These are phyloP conservation scores for Dichotomocladium elegans DNA, from an alignment of 371 early-diverging fungal species.

Conservation along the genomic window DNA sequence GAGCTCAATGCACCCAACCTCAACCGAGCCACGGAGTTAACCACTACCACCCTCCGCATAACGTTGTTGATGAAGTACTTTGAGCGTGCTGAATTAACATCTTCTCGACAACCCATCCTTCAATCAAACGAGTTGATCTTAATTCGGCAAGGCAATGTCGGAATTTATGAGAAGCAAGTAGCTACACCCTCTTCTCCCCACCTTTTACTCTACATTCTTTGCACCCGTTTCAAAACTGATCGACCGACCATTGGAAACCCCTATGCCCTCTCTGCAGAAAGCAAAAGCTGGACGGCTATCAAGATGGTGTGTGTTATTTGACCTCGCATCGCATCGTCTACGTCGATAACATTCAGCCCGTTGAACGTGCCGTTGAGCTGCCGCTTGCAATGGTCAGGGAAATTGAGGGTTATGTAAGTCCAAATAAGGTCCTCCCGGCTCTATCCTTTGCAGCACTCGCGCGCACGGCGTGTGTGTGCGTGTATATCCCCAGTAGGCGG, in stretches of 20 bases:
- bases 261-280: conserved; percentile 24
- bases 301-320: conserved; percentile 74
- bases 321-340: conserved; percentile 78
- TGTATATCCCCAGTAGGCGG: too few species aligned
- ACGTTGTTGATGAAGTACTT: conserved; percentile 45
- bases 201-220: conserved; percentile 1
- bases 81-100: conserved; percentile 47
- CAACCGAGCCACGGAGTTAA: too few species aligned
- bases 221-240: neutral
- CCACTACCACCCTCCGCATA: neutral
- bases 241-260: neutral
- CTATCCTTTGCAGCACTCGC: too few species aligned
- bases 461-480: too few species aligned
- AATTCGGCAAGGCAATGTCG: conserved; percentile 60
- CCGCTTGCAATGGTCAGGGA: conserved; percentile 45
- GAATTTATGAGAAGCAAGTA: conserved; percentile 66
- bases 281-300: conserved; percentile 54
- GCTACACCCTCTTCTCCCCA: neutral
- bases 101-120: conserved; percentile 58
- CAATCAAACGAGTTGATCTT: conserved; percentile 51
- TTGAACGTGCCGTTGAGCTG: conserved; percentile 55
- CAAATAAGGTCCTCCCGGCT: too few species aligned
- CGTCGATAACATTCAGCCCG: conserved; percentile 60
- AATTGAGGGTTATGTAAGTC: conserved; percentile 54
- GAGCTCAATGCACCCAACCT: too few species aligned